These are phyloP conservation scores for Phyllosticta capitalensis DNA, from an alignment of 2,329 filamentous ascomycete species.

Conservation along the genomic window DNA sequence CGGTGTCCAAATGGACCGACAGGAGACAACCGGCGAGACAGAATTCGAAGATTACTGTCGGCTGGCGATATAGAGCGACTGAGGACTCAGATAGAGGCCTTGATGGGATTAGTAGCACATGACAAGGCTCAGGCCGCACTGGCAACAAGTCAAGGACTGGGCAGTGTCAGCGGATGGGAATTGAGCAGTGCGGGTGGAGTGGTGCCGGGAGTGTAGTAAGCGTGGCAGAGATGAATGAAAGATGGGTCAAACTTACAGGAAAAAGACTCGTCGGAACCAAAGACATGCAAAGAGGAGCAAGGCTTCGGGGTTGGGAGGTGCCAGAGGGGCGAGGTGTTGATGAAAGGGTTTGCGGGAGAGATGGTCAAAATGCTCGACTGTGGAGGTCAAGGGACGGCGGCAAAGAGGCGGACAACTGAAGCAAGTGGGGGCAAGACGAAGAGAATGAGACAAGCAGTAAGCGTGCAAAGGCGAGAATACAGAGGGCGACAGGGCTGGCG, in stretches of 20 bases:
- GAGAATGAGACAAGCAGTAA: neutral
- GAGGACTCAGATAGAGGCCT: neutral
- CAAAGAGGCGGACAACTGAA: slow-evolving; percentile 1
- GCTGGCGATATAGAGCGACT: neutral
- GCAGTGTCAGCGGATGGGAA: neutral
- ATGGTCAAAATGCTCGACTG: slow-evolving; percentile 8
- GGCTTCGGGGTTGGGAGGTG: neutral
- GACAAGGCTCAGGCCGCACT: neutral
- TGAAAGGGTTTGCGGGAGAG: slow-evolving; percentile 8
- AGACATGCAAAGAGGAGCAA: neutral
- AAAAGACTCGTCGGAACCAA: neutral
- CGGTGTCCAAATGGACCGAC: neutral
- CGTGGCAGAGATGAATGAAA: neutral
- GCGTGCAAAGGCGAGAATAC: neutral
- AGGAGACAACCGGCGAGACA: neutral
- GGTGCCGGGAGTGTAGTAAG: neutral
- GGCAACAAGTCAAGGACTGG: neutral
- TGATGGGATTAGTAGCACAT: neutral
- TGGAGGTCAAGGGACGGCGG: slow-evolving; percentile 3
- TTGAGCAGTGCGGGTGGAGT: neutral
- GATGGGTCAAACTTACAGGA: neutral
- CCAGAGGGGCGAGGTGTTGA: slow-evolving; percentile 1
- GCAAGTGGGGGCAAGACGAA: neutral
- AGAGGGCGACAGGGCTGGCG: neutral
- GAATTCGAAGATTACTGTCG: neutral